Conservation (phyloP, 345 rosid genomes). For the Passiflora organensis region DNA sequence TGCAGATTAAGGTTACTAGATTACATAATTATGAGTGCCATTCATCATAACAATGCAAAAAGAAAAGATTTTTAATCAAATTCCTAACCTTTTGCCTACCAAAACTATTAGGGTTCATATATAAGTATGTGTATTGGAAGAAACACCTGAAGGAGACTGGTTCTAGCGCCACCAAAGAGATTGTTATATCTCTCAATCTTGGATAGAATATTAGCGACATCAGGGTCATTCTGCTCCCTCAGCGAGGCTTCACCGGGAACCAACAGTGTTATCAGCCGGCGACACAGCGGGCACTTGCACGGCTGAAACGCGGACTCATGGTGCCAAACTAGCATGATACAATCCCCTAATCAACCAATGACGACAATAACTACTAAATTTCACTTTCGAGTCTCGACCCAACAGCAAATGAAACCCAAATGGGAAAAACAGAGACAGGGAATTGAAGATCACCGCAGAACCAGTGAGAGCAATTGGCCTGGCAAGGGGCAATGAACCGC, state of each 20-base stretch:
- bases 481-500: conserved; percentile 63
- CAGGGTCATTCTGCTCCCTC: conserved; percentile 37
- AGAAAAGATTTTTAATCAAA: too few relatives aligned
- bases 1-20: neutral
- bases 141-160: conserved; percentile 59
- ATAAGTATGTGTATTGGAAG: too few relatives aligned
- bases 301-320: conserved; percentile 66
- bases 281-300: conserved; percentile 88
- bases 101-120: too few relatives aligned
- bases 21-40: too few relatives aligned
- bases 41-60: too few relatives aligned
- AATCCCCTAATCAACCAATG: conserved; percentile 39
- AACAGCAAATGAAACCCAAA: too few relatives aligned
- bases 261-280: conserved; percentile 69
- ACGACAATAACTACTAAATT: too few relatives aligned
- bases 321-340: conserved; percentile 85
- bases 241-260: conserved; percentile 62
- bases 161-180: conserved; percentile 48
- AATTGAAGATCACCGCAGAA: conserved; percentile 96
- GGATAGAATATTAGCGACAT: conserved; percentile 43
- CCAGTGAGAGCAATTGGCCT: conserved; percentile 98
- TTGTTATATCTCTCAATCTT: conserved; percentile 70
- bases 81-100: too few relatives aligned
- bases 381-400: too few relatives aligned
- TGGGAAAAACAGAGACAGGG: too few relatives aligned